These are phyloP conservation scores for Aspergillus costaricaensis DNA, from an alignment of 2,329 filamentous ascomycete species.

Conservation along the genomic window DNA sequence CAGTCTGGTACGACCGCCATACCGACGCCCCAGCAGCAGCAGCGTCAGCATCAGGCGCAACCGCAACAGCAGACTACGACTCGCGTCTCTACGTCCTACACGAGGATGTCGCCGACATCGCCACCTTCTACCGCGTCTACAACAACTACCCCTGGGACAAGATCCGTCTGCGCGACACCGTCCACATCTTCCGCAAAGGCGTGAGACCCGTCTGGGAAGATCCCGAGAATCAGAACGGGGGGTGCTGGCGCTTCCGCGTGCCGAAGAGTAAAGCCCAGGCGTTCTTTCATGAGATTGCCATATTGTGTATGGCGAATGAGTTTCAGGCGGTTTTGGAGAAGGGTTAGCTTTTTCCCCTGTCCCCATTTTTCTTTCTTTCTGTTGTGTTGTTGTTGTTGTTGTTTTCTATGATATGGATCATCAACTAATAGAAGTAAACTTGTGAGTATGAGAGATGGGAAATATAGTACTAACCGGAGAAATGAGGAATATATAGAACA, in stretches of 20 bases:
- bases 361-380: background rate
- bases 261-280: conserved; percentile 69
- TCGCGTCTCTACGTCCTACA: conserved; percentile 42
- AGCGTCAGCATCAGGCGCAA: background rate
- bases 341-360: conserved; percentile 57
- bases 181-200: conserved; percentile 78
- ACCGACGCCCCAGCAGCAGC: conserved; percentile 20
- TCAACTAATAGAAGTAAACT: background rate
- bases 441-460: no score
- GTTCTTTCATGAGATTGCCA: conserved; percentile 41
- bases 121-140: conserved; percentile 72
- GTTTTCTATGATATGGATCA: background rate
- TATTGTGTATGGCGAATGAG: conserved; percentile 41
- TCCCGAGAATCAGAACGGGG: conserved; percentile 79
- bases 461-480: no score
- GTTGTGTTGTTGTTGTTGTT: background rate
- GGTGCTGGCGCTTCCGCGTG: conserved; percentile 90
- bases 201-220: conserved; percentile 83
- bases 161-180: conserved; percentile 74
- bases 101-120: conserved; percentile 46
- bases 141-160: conserved; percentile 78
- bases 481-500: conserved; percentile 56
- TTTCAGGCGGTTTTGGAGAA: conserved; percentile 70
- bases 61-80: conserved; percentile 26
- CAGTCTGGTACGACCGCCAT: conserved; percentile 51